Evolutionary conservation across 2,329 filamentous ascomycete genomes (phyloP).

Genomic region (Claviceps fusiformis): DNA sequence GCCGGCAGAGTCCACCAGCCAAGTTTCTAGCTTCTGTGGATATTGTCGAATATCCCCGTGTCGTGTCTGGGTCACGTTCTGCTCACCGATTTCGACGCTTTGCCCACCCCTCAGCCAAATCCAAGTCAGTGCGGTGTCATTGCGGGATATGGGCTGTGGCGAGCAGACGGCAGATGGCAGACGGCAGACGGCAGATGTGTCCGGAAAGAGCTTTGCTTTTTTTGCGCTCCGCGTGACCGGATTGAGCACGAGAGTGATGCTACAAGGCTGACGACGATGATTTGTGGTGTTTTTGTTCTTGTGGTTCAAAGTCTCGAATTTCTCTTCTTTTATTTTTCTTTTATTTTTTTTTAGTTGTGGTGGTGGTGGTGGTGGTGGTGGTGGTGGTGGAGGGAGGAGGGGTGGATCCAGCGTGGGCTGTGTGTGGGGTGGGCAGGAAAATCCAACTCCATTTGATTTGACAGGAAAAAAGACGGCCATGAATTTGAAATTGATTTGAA

Average conservation of each 20-base stretch:
- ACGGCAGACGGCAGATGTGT: background rate
- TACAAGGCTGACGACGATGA: background rate
- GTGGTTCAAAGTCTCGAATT: background rate
- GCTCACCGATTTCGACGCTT: background rate
- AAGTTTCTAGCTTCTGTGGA: too few relatives aligned
- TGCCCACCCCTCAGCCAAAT: background rate
- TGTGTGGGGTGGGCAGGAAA: background rate
- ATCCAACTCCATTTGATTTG: too few relatives aligned
- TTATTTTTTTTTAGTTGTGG: background rate
- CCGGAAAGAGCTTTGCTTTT: background rate
- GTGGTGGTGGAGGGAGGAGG: background rate
- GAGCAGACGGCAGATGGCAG: too few relatives aligned
- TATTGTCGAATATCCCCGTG: background rate
- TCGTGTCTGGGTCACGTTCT: background rate
- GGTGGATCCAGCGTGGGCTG: background rate
- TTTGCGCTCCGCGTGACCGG: background rate
- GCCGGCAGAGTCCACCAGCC: too few relatives aligned
- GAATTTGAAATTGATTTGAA: background rate
- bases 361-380: too few relatives aligned
- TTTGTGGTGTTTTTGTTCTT: background rate
- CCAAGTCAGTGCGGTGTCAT: background rate
- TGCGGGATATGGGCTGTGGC: background rate
- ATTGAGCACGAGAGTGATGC: background rate
- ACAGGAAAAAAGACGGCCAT: too few relatives aligned
- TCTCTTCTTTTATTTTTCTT: background rate